Conservation (phyloP, 2,329 filamentous ascomycete genomes). For the Penicillium corylophilum region DNA sequence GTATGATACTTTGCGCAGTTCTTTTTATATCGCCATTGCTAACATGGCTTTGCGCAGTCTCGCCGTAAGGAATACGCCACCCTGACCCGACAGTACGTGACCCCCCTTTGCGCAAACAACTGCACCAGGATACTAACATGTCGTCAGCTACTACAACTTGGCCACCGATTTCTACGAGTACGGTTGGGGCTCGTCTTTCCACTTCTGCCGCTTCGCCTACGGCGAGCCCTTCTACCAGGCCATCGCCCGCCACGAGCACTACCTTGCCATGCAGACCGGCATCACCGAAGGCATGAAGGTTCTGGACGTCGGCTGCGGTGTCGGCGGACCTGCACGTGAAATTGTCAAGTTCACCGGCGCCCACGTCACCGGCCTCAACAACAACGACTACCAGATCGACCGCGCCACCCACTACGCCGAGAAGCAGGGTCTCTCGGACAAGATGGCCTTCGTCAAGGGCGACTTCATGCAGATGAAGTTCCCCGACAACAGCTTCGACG, state of each 20-base stretch:
- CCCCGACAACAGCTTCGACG: constrained; percentile 86
- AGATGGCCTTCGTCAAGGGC: constrained; percentile 86
- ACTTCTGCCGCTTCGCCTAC: constrained; percentile 90
- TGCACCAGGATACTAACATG: constrained; percentile 5
- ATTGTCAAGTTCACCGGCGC: constrained; percentile 93
- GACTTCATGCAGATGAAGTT: constrained; percentile 99
- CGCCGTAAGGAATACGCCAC: constrained; percentile 88
- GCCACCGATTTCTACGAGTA: constrained; percentile 97
- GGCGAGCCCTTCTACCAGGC: constrained; percentile 87
- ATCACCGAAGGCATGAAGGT: constrained; percentile 86
- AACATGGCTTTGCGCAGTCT: constrained; percentile 51
- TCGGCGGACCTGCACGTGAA: constrained; percentile 90
- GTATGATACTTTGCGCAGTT: constrained; percentile 47
- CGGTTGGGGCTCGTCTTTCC: constrained; percentile 93
- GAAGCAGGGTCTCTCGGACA: constrained; percentile 75
- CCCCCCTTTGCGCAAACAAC: background rate
- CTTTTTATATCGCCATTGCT: constrained; percentile 2
- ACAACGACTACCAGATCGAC: constrained; percentile 99
- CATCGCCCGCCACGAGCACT: constrained; percentile 96
- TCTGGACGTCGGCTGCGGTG: constrained; percentile 93
- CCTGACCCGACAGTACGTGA: constrained; percentile 79
- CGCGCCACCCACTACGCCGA: constrained; percentile 82
- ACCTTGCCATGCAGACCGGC: constrained; percentile 85
- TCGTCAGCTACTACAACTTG: constrained; percentile 82
- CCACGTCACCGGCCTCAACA: constrained; percentile 91